These are phyloP conservation scores for Cyberlindnera maritima DNA, from an alignment of 805 yeast genomes.

Conservation along the genomic window DNA sequence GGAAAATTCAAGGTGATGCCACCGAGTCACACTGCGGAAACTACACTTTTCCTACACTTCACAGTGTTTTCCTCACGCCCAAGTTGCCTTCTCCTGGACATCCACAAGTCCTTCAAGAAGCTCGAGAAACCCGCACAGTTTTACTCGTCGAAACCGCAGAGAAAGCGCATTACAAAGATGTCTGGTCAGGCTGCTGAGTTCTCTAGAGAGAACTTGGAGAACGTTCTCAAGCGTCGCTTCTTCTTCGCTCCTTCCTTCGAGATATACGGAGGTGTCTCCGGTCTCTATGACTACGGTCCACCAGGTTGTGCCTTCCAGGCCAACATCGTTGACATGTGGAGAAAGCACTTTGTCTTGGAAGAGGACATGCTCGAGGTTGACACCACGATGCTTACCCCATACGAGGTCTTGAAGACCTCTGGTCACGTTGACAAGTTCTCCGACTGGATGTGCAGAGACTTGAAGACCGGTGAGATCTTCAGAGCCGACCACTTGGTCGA, in stretches of 20 bases:
- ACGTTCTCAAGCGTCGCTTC: slow-evolving; percentile 90
- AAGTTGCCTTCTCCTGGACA: slow-evolving; percentile 1
- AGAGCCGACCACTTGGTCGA: slow-evolving; percentile 98
- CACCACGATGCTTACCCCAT: slow-evolving; percentile 96
- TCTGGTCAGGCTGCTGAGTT: slow-evolving; percentile 39
- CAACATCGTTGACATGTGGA: slow-evolving; percentile 91
- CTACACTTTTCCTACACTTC: too few relatives aligned
- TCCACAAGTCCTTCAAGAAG: background rate
- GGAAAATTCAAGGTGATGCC: slow-evolving; percentile 1
- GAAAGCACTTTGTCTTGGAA: slow-evolving; percentile 94
- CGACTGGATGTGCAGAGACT: slow-evolving; percentile 98
- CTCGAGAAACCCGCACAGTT: background rate
- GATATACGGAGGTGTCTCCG: slow-evolving; percentile 97
- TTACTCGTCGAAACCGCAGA: background rate
- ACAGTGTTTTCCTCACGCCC: slow-evolving; percentile 5
- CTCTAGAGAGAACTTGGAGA: slow-evolving; percentile 85
- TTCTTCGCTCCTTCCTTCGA: slow-evolving; percentile 98
- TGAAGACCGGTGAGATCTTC: slow-evolving; percentile 95
- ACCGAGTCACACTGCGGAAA: background rate
- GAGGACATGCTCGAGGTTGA: slow-evolving; percentile 99
- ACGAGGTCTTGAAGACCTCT: slow-evolving; percentile 95
- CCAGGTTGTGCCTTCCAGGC: slow-evolving; percentile 99
- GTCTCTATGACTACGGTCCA: slow-evolving; percentile 97
- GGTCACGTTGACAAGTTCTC: slow-evolving; percentile 99
- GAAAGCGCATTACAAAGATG: slow-evolving; percentile 10